phyloP scores from a whole-genome alignment of 768 basidiomycete genomes.

The Filobasidium floriforme region DNA sequence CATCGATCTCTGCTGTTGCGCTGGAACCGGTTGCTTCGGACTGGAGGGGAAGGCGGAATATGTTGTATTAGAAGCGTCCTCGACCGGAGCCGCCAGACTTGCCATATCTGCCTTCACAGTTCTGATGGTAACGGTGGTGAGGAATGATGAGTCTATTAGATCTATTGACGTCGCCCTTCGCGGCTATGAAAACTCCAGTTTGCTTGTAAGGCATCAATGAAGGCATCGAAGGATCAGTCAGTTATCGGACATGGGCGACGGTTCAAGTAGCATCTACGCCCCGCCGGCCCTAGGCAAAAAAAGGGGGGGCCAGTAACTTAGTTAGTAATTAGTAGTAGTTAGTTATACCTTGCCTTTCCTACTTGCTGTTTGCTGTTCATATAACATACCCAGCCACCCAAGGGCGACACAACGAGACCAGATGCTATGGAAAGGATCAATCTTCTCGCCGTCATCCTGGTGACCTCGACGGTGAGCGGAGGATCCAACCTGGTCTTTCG shows the following conservation, averaged over 20 bases:
- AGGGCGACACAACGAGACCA: background rate
- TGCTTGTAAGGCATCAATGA: no score
- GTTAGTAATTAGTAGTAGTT: background rate
- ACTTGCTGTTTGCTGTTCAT: background rate
- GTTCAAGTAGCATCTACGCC: background rate
- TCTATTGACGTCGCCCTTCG: no score
- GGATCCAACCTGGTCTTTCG: conserved; percentile 70
- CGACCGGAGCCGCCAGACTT: background rate
- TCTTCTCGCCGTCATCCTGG: conserved; percentile 70
- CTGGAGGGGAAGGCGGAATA: background rate
- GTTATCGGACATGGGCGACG: background rate
- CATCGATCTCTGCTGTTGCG: no score
- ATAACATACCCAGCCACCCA: background rate
- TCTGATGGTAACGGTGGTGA: background rate
- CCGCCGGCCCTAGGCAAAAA: background rate
- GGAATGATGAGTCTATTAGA: background rate
- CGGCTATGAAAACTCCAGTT: no score
- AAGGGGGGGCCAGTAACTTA: background rate
- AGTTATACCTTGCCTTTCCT: background rate
- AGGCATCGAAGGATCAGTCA: no score
- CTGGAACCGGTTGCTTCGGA: conserved; percentile 58
- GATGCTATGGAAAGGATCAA: conserved; percentile 30
- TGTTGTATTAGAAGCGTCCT: background rate
- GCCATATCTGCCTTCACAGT: background rate
- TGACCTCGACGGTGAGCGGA: conserved; percentile 68